Percentiles rank a stretch among this genome's conserved stretches.
Conservation (phyloP, 805 yeast genomes). For the Wickerhamiella spandovensis region DNA sequence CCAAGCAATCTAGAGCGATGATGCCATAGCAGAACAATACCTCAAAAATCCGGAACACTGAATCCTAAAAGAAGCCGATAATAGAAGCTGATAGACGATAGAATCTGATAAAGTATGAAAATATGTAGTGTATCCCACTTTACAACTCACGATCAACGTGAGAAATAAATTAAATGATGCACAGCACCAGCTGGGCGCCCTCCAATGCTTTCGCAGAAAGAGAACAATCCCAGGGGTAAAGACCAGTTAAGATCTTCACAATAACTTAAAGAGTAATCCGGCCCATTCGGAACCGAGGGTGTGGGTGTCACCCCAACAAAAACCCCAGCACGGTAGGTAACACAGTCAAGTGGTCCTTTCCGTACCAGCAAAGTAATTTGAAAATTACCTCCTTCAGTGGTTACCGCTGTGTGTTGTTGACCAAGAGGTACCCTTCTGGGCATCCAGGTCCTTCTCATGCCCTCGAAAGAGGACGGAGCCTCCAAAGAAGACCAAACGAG, state of each 20-base stretch:
- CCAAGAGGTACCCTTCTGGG: background rate
- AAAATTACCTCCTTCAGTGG: constrained; percentile 10
- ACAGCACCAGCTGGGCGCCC: constrained; percentile 13
- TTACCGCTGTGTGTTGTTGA: constrained; percentile 13
- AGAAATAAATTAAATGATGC: constrained; percentile 2
- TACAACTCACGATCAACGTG: background rate
- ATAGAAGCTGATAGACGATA: too few relatives aligned
- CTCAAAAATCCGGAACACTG: too few relatives aligned
- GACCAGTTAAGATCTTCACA: background rate
- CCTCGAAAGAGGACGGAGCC: background rate
- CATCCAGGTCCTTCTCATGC: background rate
- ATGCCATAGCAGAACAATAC: too few relatives aligned
- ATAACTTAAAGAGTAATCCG: constrained; percentile 11
- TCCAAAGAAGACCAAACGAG: background rate
- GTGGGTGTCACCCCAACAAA: constrained; percentile 11
- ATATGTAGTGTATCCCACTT: background rate
- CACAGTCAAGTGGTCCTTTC: constrained; percentile 1
- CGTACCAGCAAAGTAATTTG: background rate
- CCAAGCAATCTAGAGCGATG: too few relatives aligned
- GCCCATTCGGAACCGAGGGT: constrained; percentile 8
- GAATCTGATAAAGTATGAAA: too few relatives aligned
- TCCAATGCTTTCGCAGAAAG: constrained; percentile 5
- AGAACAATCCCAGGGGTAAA: constrained; percentile 4
- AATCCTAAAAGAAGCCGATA: too few relatives aligned
- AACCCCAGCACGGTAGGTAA: background rate